Evolutionary conservation across 768 basidiomycete genomes (phyloP).

Genomic region (Sutorius australiensis): DNA sequence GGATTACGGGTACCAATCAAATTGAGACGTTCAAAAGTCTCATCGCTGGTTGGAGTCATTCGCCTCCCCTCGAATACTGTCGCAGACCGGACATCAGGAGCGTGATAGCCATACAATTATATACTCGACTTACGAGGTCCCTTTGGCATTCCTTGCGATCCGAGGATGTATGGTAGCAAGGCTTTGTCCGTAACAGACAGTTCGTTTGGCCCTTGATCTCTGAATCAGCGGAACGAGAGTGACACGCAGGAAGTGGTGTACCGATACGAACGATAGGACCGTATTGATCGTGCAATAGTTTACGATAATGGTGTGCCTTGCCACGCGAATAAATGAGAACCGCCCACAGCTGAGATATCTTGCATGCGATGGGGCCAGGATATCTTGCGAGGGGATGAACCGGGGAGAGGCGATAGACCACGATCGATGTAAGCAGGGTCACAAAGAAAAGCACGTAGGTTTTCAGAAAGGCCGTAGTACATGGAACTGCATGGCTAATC

Average conservation of each 20-base stretch:
- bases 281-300: slow-evolving; percentile 27
- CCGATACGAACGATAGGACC: slow-evolving; percentile 34
- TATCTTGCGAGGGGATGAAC: slow-evolving; percentile 37
- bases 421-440: slow-evolving; percentile 26
- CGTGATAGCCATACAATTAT: neutral
- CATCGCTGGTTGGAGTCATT: slow-evolving; percentile 14
- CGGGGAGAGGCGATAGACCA: slow-evolving; percentile 36
- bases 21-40: slow-evolving; percentile 10
- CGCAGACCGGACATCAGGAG: slow-evolving; percentile 1
- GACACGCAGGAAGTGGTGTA: slow-evolving; percentile 9
- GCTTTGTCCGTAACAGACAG: slow-evolving; percentile 29
- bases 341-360: slow-evolving; percentile 30
- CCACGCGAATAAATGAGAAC: slow-evolving; percentile 18
- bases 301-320: slow-evolving; percentile 16
- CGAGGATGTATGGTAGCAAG: slow-evolving; percentile 23
- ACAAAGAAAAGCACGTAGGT: slow-evolving; percentile 18
- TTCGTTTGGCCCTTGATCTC: slow-evolving; percentile 36
- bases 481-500: slow-evolving; percentile 6
- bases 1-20: slow-evolving; percentile 19
- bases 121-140: slow-evolving; percentile 23
- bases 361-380: slow-evolving; percentile 34
- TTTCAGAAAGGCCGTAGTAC: slow-evolving; percentile 3
- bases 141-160: slow-evolving; percentile 28
- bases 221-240: slow-evolving; percentile 3
- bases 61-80: slow-evolving; percentile 23